Evolutionary conservation across 345 rosid species (phyloP).

Genomic region (Syzygium jambos): DNA sequence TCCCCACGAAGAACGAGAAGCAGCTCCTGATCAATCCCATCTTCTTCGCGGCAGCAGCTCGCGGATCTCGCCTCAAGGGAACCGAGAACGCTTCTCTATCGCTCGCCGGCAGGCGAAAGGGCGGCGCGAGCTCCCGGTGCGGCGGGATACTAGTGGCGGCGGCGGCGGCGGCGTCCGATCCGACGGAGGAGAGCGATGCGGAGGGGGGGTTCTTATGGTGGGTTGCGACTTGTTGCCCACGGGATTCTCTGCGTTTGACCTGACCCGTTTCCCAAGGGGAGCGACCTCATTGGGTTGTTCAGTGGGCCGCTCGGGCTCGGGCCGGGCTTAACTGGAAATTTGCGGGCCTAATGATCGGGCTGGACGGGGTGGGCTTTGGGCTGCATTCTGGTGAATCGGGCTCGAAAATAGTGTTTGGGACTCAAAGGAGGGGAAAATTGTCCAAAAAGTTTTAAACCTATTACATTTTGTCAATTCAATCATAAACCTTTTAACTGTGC

Average conservation of each 20-base stretch:
- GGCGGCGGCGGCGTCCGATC: background rate
- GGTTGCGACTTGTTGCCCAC: background rate
- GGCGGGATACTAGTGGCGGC: background rate
- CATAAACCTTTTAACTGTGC: too few relatives aligned
- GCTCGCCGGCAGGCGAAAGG: background rate
- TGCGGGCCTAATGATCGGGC: background rate
- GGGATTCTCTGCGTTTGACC: background rate
- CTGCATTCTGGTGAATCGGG: background rate
- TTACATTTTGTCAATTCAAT: too few relatives aligned
- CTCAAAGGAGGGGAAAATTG: background rate
- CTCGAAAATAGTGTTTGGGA: background rate
- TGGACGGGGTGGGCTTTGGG: background rate
- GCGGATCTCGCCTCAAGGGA: background rate
- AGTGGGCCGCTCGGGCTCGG: background rate
- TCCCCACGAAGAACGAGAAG: slow-evolving; percentile 38
- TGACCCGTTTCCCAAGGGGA: background rate
- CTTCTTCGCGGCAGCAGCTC: background rate
- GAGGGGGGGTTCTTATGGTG: background rate
- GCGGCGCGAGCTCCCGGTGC: background rate
- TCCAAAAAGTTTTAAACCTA: too few relatives aligned
- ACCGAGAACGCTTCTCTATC: background rate
- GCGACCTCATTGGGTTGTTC: background rate
- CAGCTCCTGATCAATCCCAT: slow-evolving; percentile 50
- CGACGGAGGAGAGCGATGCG: background rate
- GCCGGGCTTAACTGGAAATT: background rate